Conservation (phyloP, 371 early-diverging fungal species). For the Smittium mucronatum region DNA sequence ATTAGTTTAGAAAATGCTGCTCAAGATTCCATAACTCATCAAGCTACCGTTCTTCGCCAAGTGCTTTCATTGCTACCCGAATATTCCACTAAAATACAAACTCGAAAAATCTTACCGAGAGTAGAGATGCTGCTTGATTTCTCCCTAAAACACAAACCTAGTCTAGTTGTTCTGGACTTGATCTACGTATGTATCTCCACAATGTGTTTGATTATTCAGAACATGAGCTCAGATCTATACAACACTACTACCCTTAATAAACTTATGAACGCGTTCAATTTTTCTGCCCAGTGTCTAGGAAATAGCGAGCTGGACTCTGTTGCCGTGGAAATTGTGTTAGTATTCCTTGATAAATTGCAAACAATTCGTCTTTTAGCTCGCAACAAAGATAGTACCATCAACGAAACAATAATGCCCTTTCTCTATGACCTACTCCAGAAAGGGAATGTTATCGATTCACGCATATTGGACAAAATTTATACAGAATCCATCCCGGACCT, state of each 20-base stretch:
- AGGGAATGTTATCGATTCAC: neutral
- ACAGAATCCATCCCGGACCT: neutral
- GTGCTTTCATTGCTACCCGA: neutral
- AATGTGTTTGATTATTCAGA: neutral
- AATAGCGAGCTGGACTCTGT: neutral
- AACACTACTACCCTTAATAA: neutral
- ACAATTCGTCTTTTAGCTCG: neutral
- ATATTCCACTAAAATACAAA: neutral
- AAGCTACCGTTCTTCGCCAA: neutral
- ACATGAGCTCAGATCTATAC: neutral
- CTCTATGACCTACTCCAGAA: neutral
- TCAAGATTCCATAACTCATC: neutral
- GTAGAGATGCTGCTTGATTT: neutral
- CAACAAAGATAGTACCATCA: neutral
- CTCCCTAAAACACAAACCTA: neutral
- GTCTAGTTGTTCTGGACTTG: neutral
- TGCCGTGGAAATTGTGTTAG: neutral
- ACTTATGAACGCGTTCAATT: neutral
- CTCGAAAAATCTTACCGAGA: neutral
- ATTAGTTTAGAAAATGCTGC: neutral
- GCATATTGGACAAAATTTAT: neutral
- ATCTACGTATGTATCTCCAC: neutral
- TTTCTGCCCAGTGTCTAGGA: neutral
- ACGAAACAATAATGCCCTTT: neutral
- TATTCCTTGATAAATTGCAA: neutral